These are phyloP conservation scores for Thuja plicata DNA, from an alignment of 83 land plant genomes.

Conservation along the genomic window DNA sequence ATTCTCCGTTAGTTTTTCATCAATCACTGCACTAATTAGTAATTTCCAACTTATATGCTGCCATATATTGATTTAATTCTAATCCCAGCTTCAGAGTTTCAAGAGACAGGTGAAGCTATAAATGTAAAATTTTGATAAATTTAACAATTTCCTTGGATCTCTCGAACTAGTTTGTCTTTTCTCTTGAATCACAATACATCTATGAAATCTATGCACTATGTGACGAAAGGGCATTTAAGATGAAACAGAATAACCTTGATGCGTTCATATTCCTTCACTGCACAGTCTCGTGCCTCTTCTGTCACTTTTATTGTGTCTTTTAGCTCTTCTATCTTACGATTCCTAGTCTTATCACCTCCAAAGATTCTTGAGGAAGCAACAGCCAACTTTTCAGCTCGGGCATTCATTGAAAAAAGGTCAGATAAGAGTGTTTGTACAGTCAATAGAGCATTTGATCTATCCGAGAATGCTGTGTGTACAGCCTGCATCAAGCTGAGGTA, in stretches of 20 bases:
- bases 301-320: slow-evolving; percentile 66
- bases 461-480: slow-evolving; percentile 70
- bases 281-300: slow-evolving; percentile 67
- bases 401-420: slow-evolving; percentile 63
- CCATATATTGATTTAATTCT: not conserved
- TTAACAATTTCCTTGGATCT: not conserved
- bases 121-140: not conserved
- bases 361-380: slow-evolving; percentile 75
- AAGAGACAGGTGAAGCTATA: not conserved
- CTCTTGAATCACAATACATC: not conserved
- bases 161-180: not conserved
- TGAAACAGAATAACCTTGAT: slow-evolving; percentile 65
- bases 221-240: not conserved
- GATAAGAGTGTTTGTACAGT: slow-evolving; percentile 80
- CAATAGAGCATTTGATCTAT: slow-evolving; percentile 81
- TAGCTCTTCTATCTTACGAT: slow-evolving; percentile 71
- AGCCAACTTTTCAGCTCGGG: slow-evolving; percentile 70
- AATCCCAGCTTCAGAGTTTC: not conserved
- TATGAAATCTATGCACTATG: not conserved
- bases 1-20: not conserved
- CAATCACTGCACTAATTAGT: not conserved
- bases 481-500: slow-evolving; percentile 86
- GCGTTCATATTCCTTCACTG: slow-evolving; percentile 73
- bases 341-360: slow-evolving; percentile 81
- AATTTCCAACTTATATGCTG: not conserved